Conservation (phyloP, 2,329 filamentous ascomycete species). For the Fonsecaea pugnacius region DNA sequence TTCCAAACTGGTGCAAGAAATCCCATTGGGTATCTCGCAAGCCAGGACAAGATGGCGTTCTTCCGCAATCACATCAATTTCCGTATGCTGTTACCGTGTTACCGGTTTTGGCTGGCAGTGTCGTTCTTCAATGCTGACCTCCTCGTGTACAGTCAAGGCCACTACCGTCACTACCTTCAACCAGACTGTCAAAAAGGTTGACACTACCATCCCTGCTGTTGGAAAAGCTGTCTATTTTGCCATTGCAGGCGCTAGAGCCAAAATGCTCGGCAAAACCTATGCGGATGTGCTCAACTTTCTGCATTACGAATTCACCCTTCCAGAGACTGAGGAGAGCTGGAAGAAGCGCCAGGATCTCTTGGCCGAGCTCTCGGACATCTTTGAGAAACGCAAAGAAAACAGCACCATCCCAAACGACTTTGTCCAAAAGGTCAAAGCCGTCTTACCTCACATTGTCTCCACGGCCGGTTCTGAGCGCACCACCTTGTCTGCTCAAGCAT, state of each 20-base stretch:
- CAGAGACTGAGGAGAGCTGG: slow-evolving; percentile 37
- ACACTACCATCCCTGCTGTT: slow-evolving; percentile 20
- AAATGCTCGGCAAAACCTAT: slow-evolving; percentile 31
- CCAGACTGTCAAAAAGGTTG: slow-evolving; percentile 22
- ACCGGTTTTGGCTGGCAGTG: neutral
- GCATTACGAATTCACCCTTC: slow-evolving; percentile 31
- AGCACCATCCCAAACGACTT: slow-evolving; percentile 33
- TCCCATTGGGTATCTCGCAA: slow-evolving; percentile 16
- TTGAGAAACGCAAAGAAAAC: slow-evolving; percentile 32
- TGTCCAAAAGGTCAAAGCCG: slow-evolving; percentile 32
- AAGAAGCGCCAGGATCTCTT: slow-evolving; percentile 36
- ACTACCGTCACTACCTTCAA: slow-evolving; percentile 8
- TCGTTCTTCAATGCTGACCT: slow-evolving; percentile 15
- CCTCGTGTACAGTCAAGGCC: slow-evolving; percentile 9
- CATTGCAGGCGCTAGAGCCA: slow-evolving; percentile 31
- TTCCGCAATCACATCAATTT: slow-evolving; percentile 13
- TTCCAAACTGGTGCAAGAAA: neutral
- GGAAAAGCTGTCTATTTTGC: slow-evolving; percentile 27
- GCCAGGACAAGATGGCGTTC: slow-evolving; percentile 11
- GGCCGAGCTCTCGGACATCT: slow-evolving; percentile 31
- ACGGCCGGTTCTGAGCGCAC: slow-evolving; percentile 36
- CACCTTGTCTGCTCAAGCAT: slow-evolving; percentile 35
- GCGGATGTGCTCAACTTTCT: slow-evolving; percentile 32
- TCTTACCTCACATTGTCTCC: slow-evolving; percentile 34
- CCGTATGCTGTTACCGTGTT: slow-evolving; percentile 12